These are phyloP conservation scores for Colletotrichum shisoi DNA, from an alignment of 2,329 filamentous ascomycete genomes.

Conservation along the genomic window DNA sequence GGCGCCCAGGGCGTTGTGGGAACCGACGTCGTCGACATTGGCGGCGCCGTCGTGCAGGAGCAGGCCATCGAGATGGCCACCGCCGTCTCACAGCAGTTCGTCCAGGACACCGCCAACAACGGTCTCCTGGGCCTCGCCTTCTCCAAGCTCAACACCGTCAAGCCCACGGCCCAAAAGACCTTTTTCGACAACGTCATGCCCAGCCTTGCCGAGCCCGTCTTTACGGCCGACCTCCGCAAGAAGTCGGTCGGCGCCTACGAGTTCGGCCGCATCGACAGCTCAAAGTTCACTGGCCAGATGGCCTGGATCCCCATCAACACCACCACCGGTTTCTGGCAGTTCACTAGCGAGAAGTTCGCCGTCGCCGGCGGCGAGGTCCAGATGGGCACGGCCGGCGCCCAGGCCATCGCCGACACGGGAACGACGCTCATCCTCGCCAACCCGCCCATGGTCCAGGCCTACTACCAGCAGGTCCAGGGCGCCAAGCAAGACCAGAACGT, in stretches of 20 bases:
- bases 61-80: constrained; percentile 75
- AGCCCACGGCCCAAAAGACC: constrained; percentile 70
- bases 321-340: constrained; percentile 73
- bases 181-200: constrained; percentile 75
- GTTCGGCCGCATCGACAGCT: constrained; percentile 73
- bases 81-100: constrained; percentile 64
- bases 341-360: constrained; percentile 64
- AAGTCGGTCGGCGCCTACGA: constrained; percentile 71
- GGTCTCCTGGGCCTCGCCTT: constrained; percentile 76
- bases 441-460: constrained; percentile 57
- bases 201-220: constrained; percentile 70
- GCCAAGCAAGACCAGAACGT: constrained; percentile 51
- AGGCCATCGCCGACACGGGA: constrained; percentile 66
- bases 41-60: constrained; percentile 65
- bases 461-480: constrained; percentile 58
- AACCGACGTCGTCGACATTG: constrained; percentile 72
- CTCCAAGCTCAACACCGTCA: constrained; percentile 69
- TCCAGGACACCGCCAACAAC: constrained; percentile 66
- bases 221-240: constrained; percentile 73
- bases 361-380: constrained; percentile 57
- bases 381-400: constrained; percentile 49
- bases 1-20: constrained; percentile 70
- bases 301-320: constrained; percentile 68
- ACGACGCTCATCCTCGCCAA: constrained; percentile 71
- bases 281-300: constrained; percentile 69